Evolutionary conservation across 176 grass and related monocot species (phyloP).

Genomic region (Stipa capillata): DNA sequence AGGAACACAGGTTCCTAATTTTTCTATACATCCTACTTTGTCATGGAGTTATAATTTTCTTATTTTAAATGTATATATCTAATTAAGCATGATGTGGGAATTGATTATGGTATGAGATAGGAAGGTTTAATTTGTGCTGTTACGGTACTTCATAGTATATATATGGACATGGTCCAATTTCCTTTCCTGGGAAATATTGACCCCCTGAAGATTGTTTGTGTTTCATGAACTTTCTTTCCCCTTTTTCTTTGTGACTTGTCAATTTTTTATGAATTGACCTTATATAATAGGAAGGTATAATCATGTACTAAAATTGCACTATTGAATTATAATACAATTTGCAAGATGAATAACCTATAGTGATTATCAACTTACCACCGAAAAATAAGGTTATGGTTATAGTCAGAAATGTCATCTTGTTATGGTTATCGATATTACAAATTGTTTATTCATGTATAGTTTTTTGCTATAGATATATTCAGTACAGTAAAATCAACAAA

Average conservation of each 20-base stretch:
- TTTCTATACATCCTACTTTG: neutral
- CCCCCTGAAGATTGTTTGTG: neutral
- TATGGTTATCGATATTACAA: neutral
- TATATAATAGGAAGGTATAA: neutral
- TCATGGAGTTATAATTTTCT: neutral
- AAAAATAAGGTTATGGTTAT: neutral
- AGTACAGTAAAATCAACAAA: neutral
- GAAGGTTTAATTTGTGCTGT: neutral
- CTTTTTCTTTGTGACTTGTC: neutral
- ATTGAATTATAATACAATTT: neutral
- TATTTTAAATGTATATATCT: neutral
- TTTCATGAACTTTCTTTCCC: neutral
- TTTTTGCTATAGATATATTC: neutral
- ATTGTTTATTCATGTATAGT: neutral
- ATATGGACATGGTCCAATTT: neutral
- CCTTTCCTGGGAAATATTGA: neutral
- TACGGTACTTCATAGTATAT: neutral
- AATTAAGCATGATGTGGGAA: neutral
- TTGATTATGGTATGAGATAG: neutral
- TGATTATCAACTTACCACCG: neutral
- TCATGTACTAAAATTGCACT: neutral
- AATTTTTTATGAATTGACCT: too few species aligned
- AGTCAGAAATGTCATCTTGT: neutral
- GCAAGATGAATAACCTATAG: neutral
- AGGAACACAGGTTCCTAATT: conserved; percentile 18